Conservation (phyloP, 495 filamentous ascomycete species). For the Aspergillus hancockii region DNA sequence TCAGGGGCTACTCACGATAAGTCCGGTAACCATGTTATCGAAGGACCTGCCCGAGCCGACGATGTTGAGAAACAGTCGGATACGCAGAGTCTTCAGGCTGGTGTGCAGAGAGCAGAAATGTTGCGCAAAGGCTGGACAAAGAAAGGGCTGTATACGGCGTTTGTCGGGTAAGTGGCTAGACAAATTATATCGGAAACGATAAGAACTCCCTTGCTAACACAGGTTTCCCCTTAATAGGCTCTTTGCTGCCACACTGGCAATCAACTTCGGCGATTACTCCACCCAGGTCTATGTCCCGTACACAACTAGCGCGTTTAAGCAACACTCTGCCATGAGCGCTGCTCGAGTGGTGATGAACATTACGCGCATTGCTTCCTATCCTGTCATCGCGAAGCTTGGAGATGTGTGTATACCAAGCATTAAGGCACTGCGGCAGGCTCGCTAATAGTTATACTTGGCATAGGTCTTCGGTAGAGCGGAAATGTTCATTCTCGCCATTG, state of each 20-base stretch:
- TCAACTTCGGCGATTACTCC: constrained; percentile 28
- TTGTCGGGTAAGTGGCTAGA: constrained; percentile 17
- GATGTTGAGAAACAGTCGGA: background rate
- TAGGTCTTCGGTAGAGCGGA: constrained; percentile 26
- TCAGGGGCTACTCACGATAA: background rate
- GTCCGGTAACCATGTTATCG: background rate
- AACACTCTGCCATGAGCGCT: constrained; percentile 29
- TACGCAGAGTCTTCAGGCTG: constrained; percentile 22
- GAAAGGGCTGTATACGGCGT: constrained; percentile 22
- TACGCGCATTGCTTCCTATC: constrained; percentile 26
- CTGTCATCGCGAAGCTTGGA: constrained; percentile 28
- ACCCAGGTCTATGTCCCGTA: constrained; percentile 26
- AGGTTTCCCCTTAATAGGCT: constrained; percentile 4
- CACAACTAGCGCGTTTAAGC: constrained; percentile 26
- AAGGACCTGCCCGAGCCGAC: background rate
- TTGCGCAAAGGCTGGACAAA: constrained; percentile 26
- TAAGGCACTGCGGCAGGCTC: background rate
- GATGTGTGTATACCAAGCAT: constrained; percentile 13
- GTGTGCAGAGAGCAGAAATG: constrained; percentile 25
- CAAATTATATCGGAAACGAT: background rate
- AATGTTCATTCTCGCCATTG: constrained; percentile 28
- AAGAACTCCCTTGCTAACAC: background rate
- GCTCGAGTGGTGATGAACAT: constrained; percentile 29
- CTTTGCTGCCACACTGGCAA: constrained; percentile 26
- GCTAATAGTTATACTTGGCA: background rate